Conservation (phyloP, 768 basidiomycete species). For the Trametes coccinea region DNA sequence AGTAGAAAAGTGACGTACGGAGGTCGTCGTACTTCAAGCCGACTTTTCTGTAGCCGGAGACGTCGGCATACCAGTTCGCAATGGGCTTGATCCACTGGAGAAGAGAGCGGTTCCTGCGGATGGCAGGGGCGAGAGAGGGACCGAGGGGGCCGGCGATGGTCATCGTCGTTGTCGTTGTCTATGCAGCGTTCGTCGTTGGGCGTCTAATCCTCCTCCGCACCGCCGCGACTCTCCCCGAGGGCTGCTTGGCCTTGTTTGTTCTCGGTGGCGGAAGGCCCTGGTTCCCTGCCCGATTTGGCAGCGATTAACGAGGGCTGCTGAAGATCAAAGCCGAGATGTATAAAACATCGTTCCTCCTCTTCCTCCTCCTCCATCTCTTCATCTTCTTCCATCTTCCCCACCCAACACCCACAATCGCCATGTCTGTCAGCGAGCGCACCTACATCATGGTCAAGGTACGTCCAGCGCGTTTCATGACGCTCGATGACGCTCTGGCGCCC, state of each 20-base stretch:
- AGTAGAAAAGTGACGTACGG: conserved; percentile 51
- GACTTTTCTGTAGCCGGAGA: conserved; percentile 80
- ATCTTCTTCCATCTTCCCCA: conserved; percentile 32
- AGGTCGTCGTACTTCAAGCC: conserved; percentile 97
- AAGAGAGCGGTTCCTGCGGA: conserved; percentile 69
- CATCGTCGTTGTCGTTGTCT: conserved; percentile 29
- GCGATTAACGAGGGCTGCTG: conserved; percentile 20
- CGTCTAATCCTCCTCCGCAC: conserved; percentile 8
- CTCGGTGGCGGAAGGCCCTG: conserved; percentile 26
- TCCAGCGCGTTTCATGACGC: conserved; percentile 8
- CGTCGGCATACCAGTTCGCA: conserved; percentile 79
- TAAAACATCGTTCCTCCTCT: conserved; percentile 30
- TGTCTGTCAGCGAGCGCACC: conserved; percentile 84
- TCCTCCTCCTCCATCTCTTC: conserved; percentile 27
- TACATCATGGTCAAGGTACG: conserved; percentile 99
- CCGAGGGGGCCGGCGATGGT: conserved; percentile 65
- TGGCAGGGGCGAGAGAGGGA: conserved; percentile 71
- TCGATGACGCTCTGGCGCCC: neutral
- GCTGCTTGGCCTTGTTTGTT: conserved; percentile 48
- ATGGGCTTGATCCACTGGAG: conserved; percentile 71
- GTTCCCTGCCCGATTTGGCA: conserved; percentile 26
- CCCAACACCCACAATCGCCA: conserved; percentile 37
- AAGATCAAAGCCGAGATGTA: conserved; percentile 25
- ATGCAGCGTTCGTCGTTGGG: conserved; percentile 15
- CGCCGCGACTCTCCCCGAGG: conserved; percentile 28